A percentile compares a stretch with the other conserved stretches of the same genome.
Conservation (phyloP, 2,329 filamentous ascomycete genomes). For the Ascochyta viciae-villosae region DNA sequence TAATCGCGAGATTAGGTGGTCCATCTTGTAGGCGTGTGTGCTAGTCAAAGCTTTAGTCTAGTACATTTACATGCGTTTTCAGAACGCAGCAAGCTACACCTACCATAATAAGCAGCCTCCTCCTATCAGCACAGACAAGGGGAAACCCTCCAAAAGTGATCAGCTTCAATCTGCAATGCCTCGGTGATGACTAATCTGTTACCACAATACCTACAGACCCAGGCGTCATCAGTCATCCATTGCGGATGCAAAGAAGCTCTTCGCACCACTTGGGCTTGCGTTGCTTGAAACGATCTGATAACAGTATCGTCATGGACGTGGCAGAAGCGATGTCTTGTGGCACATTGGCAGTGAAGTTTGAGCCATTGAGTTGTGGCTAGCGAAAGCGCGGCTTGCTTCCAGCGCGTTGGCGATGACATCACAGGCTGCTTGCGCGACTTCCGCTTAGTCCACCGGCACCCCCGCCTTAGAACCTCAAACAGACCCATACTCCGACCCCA, state of each 20-base stretch:
- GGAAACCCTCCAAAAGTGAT: too few relatives aligned
- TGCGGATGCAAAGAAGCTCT: background rate
- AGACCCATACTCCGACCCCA: slow-evolving; percentile 25
- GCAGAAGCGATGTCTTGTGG: background rate
- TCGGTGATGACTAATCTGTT: background rate
- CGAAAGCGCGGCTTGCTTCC: slow-evolving; percentile 30
- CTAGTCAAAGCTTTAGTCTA: background rate
- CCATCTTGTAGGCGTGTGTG: background rate
- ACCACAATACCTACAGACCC: background rate
- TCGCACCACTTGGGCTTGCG: background rate
- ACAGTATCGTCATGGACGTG: background rate
- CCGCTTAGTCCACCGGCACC: slow-evolving; percentile 10
- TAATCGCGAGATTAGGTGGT: background rate
- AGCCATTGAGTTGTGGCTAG: slow-evolving; percentile 10
- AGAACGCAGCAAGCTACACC: background rate
- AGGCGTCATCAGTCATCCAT: background rate
- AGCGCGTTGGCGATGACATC: slow-evolving; percentile 28
- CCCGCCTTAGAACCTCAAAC: slow-evolving; percentile 25
- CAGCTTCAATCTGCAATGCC: too few relatives aligned
- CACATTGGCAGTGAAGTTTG: background rate
- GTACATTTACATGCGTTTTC: background rate
- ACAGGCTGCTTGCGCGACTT: slow-evolving; percentile 22
- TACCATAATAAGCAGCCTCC: background rate
- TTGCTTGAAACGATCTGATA: background rate
- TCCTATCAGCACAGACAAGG: background rate